Evolutionary conservation across 352 stramenopile genomes (phyloP), one percentile per base, ranked within the genome.

Genomic region (Phytopythium helicoides): DNA sequence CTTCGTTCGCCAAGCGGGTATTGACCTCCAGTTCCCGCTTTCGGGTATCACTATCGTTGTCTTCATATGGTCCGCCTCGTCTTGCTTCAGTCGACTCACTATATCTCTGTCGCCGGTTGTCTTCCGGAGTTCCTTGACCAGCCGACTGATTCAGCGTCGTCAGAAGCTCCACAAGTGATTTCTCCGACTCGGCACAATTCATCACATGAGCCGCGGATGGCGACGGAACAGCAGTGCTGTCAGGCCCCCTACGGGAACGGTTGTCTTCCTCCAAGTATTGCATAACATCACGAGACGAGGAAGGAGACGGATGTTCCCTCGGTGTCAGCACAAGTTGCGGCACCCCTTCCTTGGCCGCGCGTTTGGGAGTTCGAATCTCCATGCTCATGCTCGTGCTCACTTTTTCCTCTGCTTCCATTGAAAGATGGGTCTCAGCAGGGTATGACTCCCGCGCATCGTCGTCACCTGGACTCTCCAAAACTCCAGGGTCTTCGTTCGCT

Each of bases 101-200:
- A 9, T 33, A 33, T 33, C 28, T 33, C 9, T 33, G 26, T 12
- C n/a, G 45, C 3, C 16, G 0, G 5, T 51, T 51, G 28, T 11
- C 42, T 23, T 34, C 52, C 12, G 23, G 33, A 6, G 48, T 36
- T 8, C 19, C 16, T 15, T 34, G 55, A 9, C 35, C 38, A 5
- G 14, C 45, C 9, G 38, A 47, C 47, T 86, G 73, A 40, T 87
- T 82, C 42, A 91, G 46, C 37, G 77, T 78, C 38, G 65, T 87
- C 28, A 91, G 52, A 23, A 87, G 51, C 16, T 70, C 53, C 18
- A 89, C 81, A 16, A 91, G 47, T 33, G 81, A 89, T 22, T 87
- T 83, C 44, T 87, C 75, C 37, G 80, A 90, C 47, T 87, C 75
- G 4, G 60, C 64, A 41, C 76, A 89, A 59, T 87, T 86, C 47